Base-by-base conservation (phyloP, 2,329 filamentous ascomycete species). In the Trichoderma sp. region DNA sequence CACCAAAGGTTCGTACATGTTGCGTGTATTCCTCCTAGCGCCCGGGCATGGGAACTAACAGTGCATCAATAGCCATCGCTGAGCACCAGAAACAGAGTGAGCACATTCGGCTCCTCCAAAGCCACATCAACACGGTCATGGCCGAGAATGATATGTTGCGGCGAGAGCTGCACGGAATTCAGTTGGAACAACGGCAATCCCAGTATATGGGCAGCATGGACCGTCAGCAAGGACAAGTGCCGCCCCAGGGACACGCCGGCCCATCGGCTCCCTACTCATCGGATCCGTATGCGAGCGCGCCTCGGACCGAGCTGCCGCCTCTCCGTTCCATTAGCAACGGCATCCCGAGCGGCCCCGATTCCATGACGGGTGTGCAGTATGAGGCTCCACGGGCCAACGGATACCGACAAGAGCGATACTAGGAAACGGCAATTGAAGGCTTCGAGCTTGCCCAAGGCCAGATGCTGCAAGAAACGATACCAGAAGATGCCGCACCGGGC, bases 301-400 rank as follows among this genome's bases (percentile, higher is more conserved):
- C 72, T 68, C 79, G 83, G 21, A 79, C 81, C 15, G 82, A 86
- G 69, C 76, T 88, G 34, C 86, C 86, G 14, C 86, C 86, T 2
- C 77, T 88, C 43, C 80, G 85, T 12, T 80, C 82, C 17, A 74
- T 87, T 17, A 82, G 79, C 69, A 78, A 77, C 58, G 76, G 75
- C 64, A 72, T 82, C 9, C 72, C 77, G 5, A 78, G 74, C 34
- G 76, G 74, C 0, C 82, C 86, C 1, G 86, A 89, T 24, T 84
- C 85, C 1, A 89, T 89, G 87, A 87, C 85, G 1, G 87, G 87
- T 2, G 85, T 89, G 6, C 86, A 88, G 71, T 89, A 89, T 59
- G 85, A 87, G 30, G 76, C 77, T 6, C 77, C 82, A 2, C 78
- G 80, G 24, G 68, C 76, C 7, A 82, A 81, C 66, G 82, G 81